phyloP scores from a whole-genome alignment of 306 rosid genomes.

The Adenanthera pavonina region DNA sequence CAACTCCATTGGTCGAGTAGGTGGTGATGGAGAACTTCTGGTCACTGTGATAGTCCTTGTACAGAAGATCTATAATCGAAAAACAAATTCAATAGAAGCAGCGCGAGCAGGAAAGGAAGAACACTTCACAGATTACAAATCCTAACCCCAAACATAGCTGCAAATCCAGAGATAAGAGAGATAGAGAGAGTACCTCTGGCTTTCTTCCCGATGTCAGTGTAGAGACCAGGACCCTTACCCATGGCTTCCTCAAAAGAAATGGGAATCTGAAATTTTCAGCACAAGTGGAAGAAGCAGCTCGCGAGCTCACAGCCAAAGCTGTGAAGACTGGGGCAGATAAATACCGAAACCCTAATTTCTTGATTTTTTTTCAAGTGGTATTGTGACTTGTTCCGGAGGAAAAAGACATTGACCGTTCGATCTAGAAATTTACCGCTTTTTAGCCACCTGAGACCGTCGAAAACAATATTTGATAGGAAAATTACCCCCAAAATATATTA shows the following conservation, averaged over 20 bases:
- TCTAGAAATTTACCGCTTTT: background rate
- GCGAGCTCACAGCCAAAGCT: background rate
- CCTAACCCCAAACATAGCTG: background rate
- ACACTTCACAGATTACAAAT: background rate
- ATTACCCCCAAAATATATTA: too few relatives aligned
- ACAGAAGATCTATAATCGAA: conserved; percentile 53
- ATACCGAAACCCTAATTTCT: conserved; percentile 54
- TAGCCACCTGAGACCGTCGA: conserved; percentile 14
- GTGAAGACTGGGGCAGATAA: conserved; percentile 17
- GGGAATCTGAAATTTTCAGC: conserved; percentile 36
- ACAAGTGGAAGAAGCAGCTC: background rate
- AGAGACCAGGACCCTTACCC: conserved; percentile 97
- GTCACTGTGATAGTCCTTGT: conserved; percentile 75
- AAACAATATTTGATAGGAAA: background rate
- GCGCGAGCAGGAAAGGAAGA: background rate
- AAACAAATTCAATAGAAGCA: background rate
- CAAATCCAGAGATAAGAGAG: background rate
- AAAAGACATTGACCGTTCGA: conserved; percentile 48
- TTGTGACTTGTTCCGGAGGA: background rate
- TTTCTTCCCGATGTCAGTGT: conserved; percentile 89
- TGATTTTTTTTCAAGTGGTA: conserved; percentile 34
- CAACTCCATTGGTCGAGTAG: conserved; percentile 75
- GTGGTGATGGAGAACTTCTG: conserved; percentile 75
- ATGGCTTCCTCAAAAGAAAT: conserved; percentile 48
- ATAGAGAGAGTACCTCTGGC: conserved; percentile 62